Evolutionary conservation across 148 eudicot genomes (phyloP), one percentile per base, ranked within the genome.

Genomic region (Euryodendron excelsum): DNA sequence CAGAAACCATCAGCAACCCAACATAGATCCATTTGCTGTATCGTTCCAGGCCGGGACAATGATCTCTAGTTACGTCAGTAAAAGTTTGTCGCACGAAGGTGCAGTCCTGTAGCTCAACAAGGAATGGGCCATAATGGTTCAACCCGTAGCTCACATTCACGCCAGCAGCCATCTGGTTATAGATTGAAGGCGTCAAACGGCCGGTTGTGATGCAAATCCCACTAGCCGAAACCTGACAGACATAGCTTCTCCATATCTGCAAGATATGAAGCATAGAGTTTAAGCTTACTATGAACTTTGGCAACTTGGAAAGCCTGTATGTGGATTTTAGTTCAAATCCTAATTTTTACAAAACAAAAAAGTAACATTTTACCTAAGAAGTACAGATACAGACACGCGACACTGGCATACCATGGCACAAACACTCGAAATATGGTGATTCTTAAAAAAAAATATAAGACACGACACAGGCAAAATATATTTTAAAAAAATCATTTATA

Each of bases 21-120:
- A 81, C 50, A 76, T 91, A 95, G 47, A 93, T 80, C 94, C 94
- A 90, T 80, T 74, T 63, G 68, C 96, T 91, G 82, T 91, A 86
- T 37, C 53, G 82, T 8, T 77, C 80, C 62, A 95, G 90, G 5
- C 93, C 93, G 3, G 97, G 96, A 64, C 99, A 95, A 69, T 95
- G 69, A 4, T 73, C 76, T 1, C 31, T 77, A 72, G 79, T 48
- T 74, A 93, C 88, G 69, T 85, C 83, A 1, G 86, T 81, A 78
- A 95, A 89, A 2, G 99, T 88, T 58, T 89, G 86, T 74, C 97
- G 77, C 18, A 85, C 99, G 58, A 95, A 90, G 1, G 90, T 87
- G 78, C 99, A 95, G 77, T 95, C 99, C 66, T 91, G 84, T 47
- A 95, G 80, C 15, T 88, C 85, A 13, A 90, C 86, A n/a, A 95